Conservation (phyloP, 2,329 filamentous ascomycete species). For the Knufia petricola region DNA sequence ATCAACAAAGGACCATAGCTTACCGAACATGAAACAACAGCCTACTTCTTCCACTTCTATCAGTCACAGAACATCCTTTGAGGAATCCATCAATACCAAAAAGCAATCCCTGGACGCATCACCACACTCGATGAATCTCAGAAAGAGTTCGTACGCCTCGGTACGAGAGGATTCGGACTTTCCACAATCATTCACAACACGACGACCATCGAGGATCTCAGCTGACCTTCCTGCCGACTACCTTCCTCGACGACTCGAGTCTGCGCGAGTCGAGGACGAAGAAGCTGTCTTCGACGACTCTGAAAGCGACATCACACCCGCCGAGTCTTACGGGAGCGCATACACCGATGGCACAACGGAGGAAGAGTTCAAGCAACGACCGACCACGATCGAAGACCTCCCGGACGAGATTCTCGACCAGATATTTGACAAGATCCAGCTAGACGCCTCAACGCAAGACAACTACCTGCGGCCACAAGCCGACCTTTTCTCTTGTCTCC, state of each 20-base stretch:
- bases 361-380: background rate
- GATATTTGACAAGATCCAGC: constrained; percentile 64
- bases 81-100: background rate
- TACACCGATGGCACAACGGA: background rate
- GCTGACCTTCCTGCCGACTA: background rate
- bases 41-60: background rate
- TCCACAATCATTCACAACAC: constrained; percentile 22
- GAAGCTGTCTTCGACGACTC: background rate
- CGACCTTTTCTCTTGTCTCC: constrained; percentile 64
- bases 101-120: background rate
- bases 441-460: constrained; percentile 66
- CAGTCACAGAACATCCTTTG: constrained; percentile 1
- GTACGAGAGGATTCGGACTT: constrained; percentile 22
- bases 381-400: constrained; percentile 10
- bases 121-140: constrained; percentile 5
- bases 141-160: constrained; percentile 23
- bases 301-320: background rate
- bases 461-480: constrained; percentile 66
- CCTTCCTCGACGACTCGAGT: constrained; percentile 9
- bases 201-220: constrained; percentile 16
- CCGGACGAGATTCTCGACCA: constrained; percentile 43
- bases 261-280: constrained; percentile 10
- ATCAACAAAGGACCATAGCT: background rate
- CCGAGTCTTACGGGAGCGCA: background rate
- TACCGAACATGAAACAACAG: background rate